phyloP scores from a whole-genome alignment of 257 asterid species.

The Capsicum chinense region DNA sequence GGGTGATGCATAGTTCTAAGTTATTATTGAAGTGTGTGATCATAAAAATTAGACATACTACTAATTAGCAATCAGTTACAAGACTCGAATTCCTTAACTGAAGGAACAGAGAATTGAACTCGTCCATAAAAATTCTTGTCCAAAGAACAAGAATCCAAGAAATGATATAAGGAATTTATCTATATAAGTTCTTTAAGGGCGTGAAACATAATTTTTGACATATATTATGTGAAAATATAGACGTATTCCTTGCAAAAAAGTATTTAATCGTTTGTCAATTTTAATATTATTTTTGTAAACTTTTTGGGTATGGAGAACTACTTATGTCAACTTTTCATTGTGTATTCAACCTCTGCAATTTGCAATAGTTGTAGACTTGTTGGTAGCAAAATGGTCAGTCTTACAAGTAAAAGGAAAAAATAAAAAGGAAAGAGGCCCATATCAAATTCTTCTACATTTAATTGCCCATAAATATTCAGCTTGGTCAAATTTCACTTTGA shows the following conservation, averaged over 20 bases:
- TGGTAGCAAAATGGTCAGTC: background rate
- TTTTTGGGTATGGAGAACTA: no score
- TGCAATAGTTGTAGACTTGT: background rate
- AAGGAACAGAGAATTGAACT: background rate
- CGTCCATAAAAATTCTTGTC: background rate
- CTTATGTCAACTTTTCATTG: no score
- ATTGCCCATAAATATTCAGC: background rate
- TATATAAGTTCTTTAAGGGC: no score
- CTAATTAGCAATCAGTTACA: background rate
- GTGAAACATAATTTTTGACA: background rate
- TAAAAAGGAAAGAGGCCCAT: background rate
- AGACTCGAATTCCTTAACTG: background rate
- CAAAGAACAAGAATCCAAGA: background rate
- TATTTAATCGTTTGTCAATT: background rate
- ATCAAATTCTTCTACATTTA: background rate
- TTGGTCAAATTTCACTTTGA: conserved; percentile 14
- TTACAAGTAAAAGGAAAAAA: background rate
- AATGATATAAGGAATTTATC: no score
- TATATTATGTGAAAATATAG: background rate
- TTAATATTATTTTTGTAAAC: no score
- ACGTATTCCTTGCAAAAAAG: background rate
- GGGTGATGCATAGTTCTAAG: no score
- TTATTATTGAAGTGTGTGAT: no score
- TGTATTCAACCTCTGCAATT: no score
- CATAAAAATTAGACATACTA: no score